Base-by-base conservation (phyloP, 176 grass and related monocot species). In the Lolium perenne region DNA sequence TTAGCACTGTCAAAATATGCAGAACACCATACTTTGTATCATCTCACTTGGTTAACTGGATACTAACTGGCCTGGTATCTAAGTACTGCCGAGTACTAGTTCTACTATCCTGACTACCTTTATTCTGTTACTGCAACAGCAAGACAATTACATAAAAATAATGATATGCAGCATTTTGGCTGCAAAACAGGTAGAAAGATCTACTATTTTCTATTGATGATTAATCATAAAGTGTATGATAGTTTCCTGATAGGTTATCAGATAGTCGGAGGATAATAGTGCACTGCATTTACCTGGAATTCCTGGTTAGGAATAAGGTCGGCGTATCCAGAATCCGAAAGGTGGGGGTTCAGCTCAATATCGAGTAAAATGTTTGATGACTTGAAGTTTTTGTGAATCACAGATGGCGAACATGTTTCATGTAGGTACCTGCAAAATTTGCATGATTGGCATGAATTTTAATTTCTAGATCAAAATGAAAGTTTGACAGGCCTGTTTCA, bases 351-450 rank as follows among this genome's bases (percentile, higher is more conserved):
- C 57, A 96, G 54, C 63, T 94, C 97, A 20, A 8, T 81, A 83
- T 96, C 97, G 54, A 99, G 61, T 78, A 99, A 90, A 94, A 99
- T 96, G 14, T 99, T 99, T 2, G 88, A 90, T 78, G 94, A 94
- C 82, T 99, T 99, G 58, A 96, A 96, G 35, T 96, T 92, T 62
- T 87, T 99, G 70, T 99, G 97, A 53, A 94, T n/a, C 50, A 93
- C 68, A 17, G 97, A 94, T 11, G 97, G 94, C 1, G 87, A 96
- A 60, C 97, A 99, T 68, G 90, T 94, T 78, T 99, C 97, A 78
- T 99, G 97, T 82, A 99, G 87, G 80, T 99, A 99, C 79, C 97
- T 99, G 86, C 56, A 86, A 77, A 69, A 60, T 59, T 58, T 26
- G 6, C 54, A 75, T 9, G 41, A 67, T 80, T 67, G 16, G 0